Evolutionary conservation across 108 stramenopile genomes (phyloP), one percentile per base, ranked within the genome.

Genomic region (Cyclotella sp.): DNA sequence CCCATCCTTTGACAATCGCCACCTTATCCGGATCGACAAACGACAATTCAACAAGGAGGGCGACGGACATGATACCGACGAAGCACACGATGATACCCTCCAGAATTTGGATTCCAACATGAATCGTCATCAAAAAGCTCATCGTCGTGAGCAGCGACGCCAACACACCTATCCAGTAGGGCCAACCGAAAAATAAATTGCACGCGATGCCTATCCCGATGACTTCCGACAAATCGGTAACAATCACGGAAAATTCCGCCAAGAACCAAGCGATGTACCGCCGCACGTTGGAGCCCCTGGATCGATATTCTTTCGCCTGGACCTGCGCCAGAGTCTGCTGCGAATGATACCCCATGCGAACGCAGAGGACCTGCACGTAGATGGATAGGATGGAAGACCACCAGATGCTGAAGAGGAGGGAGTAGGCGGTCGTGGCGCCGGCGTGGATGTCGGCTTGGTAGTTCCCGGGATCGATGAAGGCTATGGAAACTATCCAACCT

Each of bases 371-470:
- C 73, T 94, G 93, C 12, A 94, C 81, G 43, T 91, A 86, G 3
- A 93, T 84, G 15, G 47, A 49, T n/a, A 49, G 9, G 2, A 49
- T n/a, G n/a, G 18, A 16, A 7, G 47, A n/a, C 47, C 47, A 49
- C 47, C 47, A 49, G 15, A 49, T n/a, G 15, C 18, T 5, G 90
- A 91, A 96, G 14, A 95, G 66, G 9, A 95, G 86, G 47, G 73
- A 74, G 69, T 94, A 94, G 34, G 85, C 89, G 0, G 89, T 64
- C 11, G 89, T 92, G 0, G 89, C 86, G 16, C 92, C 84, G 2
- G 93, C 93, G 70, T 94, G 95, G 47, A 95, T 90, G 57, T 95
- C 95, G 12, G 93, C 92, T 58, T 95, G 93, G 51, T 93, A 90
- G 55, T 94, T 94, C 3, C 95, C 95, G 0, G 95, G 93, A 67